Evolutionary conservation across 306 rosid species (phyloP).

Genomic region (Senna siamea): DNA sequence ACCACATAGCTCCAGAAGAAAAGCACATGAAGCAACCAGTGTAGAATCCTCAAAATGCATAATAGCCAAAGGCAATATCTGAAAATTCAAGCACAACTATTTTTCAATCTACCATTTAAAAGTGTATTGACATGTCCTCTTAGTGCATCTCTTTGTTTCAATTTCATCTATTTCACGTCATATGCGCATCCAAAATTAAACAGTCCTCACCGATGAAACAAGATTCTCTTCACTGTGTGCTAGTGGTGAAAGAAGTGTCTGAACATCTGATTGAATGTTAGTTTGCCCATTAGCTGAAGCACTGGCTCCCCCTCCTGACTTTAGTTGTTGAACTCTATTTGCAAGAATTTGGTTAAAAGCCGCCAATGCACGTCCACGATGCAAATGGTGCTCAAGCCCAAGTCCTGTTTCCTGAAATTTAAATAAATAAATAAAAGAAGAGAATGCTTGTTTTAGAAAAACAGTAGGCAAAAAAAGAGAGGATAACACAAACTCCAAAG

Average conservation of each 20-base stretch:
- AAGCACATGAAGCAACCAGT: constrained; percentile 88
- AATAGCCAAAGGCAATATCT: constrained; percentile 86
- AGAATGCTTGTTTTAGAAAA: constrained; percentile 13
- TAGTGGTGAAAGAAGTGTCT: constrained; percentile 77
- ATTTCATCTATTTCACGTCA: constrained; percentile 33
- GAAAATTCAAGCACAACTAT: constrained; percentile 41
- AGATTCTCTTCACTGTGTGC: constrained; percentile 71
- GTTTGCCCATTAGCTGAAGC: constrained; percentile 60
- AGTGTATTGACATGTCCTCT: constrained; percentile 31
- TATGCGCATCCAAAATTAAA: constrained; percentile 4
- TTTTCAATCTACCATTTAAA: constrained; percentile 32
- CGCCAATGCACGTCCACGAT: constrained; percentile 89
- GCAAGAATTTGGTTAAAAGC: constrained; percentile 83
- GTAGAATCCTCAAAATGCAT: constrained; percentile 85
- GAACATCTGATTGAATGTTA: constrained; percentile 83
- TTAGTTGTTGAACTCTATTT: constrained; percentile 74
- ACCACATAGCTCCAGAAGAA: constrained; percentile 90
- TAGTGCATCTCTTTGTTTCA: constrained; percentile 19
- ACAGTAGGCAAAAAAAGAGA: constrained; percentile 10
- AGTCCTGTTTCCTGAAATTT: constrained; percentile 70
- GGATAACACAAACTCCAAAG: constrained; percentile 2
- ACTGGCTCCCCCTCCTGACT: constrained; percentile 59
- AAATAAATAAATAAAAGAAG: not conserved
- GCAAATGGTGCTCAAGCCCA: constrained; percentile 92
- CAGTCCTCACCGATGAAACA: constrained; percentile 74